These are phyloP conservation scores for Sporopachydermia quercuum DNA, from an alignment of 805 yeast genomes.

Conservation along the genomic window DNA sequence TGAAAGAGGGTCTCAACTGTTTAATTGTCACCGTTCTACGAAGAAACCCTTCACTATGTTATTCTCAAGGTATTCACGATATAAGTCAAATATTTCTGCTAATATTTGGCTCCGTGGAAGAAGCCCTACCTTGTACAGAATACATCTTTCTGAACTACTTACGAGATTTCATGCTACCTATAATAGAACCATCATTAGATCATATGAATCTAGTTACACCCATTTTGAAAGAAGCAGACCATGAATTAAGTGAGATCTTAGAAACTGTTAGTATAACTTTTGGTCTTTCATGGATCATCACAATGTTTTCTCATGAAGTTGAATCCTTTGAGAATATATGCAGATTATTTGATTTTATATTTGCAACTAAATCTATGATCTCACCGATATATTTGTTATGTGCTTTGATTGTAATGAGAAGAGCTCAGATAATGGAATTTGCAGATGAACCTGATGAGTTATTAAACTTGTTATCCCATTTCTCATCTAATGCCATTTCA, in stretches of 20 bases:
- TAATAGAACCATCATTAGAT: conserved; percentile 47
- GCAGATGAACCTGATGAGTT: conserved; percentile 25
- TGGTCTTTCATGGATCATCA: conserved; percentile 63
- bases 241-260: conserved; percentile 21
- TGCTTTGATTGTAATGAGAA: conserved; percentile 30
- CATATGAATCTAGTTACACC: conserved; percentile 56
- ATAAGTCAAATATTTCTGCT: conserved; percentile 53
- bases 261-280: conserved; percentile 41
- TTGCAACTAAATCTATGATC: conserved; percentile 40
- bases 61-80: conserved; percentile 93
- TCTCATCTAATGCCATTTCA: conserved; percentile 7
- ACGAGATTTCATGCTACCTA: conserved; percentile 75
- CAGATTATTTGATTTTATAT: conserved; percentile 53
- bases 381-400: conserved; percentile 47
- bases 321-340: conserved; percentile 32
- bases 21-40: conserved; percentile 42
- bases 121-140: conserved; percentile 29
- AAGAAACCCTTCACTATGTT: conserved; percentile 44
- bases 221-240: conserved; percentile 36
- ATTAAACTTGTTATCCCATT: conserved; percentile 24
- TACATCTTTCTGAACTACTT: conserved; percentile 43
- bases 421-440: conserved; percentile 26
- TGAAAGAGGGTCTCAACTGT: conserved; percentile 26
- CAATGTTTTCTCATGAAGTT: conserved; percentile 65
- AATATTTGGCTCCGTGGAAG: conserved; percentile 25